Percentiles rank a stretch among this genome's conserved stretches.
These are phyloP conservation scores for Kwoniella dendrophila DNA, from an alignment of 768 basidiomycete genomes.

Conservation along the genomic window DNA sequence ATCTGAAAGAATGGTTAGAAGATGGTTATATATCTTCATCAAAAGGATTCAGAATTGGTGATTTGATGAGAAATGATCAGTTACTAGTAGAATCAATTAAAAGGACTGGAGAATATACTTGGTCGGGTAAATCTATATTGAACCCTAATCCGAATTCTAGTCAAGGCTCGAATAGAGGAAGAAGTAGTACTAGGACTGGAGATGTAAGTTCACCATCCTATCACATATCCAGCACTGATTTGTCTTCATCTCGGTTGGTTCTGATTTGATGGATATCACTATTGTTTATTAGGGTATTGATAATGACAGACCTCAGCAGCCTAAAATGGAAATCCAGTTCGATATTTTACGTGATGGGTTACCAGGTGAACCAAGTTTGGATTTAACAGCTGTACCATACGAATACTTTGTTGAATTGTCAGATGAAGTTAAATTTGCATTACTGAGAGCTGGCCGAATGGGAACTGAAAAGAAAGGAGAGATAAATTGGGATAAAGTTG, in stretches of 20 bases:
- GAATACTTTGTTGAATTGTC: slow-evolving; percentile 10
- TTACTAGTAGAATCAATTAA: slow-evolving; percentile 1
- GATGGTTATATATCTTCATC: slow-evolving; percentile 8
- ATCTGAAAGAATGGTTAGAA: slow-evolving; percentile 6
- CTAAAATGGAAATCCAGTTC: not conserved
- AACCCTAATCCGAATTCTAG: not conserved
- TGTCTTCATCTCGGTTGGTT: no score
- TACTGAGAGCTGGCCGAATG: slow-evolving; percentile 12
- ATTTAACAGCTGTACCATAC: slow-evolving; percentile 12
- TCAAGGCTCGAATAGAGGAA: not conserved
- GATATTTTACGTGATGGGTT: slow-evolving; percentile 10
- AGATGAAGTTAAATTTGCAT: slow-evolving; percentile 14
- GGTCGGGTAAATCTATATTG: slow-evolving; percentile 4
- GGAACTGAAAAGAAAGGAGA: not conserved
- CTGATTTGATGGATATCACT: no score
- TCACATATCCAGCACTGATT: no score
- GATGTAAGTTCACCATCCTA: no score
- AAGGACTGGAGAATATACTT: slow-evolving; percentile 20
- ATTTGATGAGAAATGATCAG: not conserved
- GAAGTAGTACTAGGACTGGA: not conserved
- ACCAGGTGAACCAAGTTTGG: slow-evolving; percentile 10
- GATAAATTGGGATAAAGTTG: slow-evolving; percentile 15
- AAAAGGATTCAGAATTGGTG: slow-evolving; percentile 16
- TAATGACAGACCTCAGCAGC: no score
- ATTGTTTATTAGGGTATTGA: no score